These are phyloP conservation scores for Suillus subalutaceus DNA, from an alignment of 768 basidiomycete species.

Conservation along the genomic window DNA sequence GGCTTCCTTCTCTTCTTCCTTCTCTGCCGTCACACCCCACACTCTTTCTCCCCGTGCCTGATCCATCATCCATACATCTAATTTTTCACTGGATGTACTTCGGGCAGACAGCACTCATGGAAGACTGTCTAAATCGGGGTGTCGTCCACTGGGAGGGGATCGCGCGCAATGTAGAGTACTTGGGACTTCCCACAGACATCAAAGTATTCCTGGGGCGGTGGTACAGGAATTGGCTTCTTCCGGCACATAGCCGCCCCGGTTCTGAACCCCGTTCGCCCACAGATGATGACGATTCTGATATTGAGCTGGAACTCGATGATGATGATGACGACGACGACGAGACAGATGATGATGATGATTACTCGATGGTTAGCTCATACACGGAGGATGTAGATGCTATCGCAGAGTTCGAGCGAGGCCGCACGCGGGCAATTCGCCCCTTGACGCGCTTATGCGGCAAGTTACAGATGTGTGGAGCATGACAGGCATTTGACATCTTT, in stretches of 20 bases:
- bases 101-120: conserved; percentile 66
- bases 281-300: conserved; percentile 41
- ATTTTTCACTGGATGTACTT: conserved; percentile 86
- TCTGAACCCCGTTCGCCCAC: conserved; percentile 29
- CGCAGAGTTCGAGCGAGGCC: conserved; percentile 42
- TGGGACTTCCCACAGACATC: conserved; percentile 74
- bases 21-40: conserved; percentile 64
- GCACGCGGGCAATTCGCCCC: conserved; percentile 43
- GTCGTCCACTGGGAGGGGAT: conserved; percentile 83
- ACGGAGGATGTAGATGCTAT: conserved; percentile 43
- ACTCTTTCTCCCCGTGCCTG: conserved; percentile 75
- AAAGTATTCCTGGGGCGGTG: conserved; percentile 77
- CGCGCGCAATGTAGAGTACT: conserved; percentile 88
- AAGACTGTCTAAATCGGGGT: conserved; percentile 65
- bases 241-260: conserved; percentile 29
- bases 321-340: conserved; percentile 25
- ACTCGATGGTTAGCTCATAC: conserved; percentile 38
- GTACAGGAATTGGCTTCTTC: conserved; percentile 67
- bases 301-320: conserved; percentile 29
- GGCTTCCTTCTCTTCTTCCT: conserved; percentile 69
- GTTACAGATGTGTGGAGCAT: conserved; percentile 22
- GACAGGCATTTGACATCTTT: conserved; percentile 11
- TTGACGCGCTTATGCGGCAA: conserved; percentile 36
- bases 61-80: conserved; percentile 69
- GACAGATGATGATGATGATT: conserved; percentile 32